phyloP scores from a whole-genome alignment of 129 eudicot genomes.

The Deinandra increscens region DNA sequence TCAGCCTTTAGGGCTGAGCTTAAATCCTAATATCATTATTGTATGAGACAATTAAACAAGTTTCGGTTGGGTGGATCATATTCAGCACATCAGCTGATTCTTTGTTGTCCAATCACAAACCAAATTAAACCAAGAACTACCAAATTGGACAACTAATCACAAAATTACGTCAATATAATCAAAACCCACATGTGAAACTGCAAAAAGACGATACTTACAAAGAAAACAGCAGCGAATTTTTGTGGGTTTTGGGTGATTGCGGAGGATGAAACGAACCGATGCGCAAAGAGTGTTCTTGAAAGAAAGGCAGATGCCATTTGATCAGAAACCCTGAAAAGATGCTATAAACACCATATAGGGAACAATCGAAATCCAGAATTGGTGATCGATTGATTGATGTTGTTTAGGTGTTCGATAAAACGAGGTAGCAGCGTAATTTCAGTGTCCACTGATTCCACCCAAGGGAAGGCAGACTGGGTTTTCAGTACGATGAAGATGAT shows the following conservation, averaged over 20 bases:
- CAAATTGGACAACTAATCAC: slow-evolving; percentile 9
- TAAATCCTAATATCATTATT: no score
- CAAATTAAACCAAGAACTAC: no score
- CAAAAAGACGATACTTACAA: slow-evolving; percentile 31
- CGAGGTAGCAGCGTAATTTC: not conserved
- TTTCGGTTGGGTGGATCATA: not conserved
- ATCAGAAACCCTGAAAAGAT: slow-evolving; percentile 28
- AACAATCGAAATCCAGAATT: not conserved
- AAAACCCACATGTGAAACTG: not conserved
- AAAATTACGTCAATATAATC: not conserved
- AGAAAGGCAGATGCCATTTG: slow-evolving; percentile 55
- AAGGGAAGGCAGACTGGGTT: slow-evolving; percentile 16
- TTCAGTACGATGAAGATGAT: slow-evolving; percentile 25
- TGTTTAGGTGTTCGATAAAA: not conserved
- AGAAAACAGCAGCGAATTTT: slow-evolving; percentile 26
- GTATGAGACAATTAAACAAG: not conserved
- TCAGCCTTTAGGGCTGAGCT: not conserved
- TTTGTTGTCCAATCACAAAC: not conserved
- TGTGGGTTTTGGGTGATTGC: slow-evolving; percentile 24
- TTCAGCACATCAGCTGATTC: slow-evolving; percentile 6
- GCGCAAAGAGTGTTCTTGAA: slow-evolving; percentile 44
- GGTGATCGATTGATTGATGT: not conserved
- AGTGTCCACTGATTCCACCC: slow-evolving; percentile 26
- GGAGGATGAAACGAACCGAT: slow-evolving; percentile 37
- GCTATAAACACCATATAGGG: slow-evolving; percentile 20